Base-by-base conservation (phyloP, 1,139 yeast species). In the Scheffersomyces titani region DNA sequence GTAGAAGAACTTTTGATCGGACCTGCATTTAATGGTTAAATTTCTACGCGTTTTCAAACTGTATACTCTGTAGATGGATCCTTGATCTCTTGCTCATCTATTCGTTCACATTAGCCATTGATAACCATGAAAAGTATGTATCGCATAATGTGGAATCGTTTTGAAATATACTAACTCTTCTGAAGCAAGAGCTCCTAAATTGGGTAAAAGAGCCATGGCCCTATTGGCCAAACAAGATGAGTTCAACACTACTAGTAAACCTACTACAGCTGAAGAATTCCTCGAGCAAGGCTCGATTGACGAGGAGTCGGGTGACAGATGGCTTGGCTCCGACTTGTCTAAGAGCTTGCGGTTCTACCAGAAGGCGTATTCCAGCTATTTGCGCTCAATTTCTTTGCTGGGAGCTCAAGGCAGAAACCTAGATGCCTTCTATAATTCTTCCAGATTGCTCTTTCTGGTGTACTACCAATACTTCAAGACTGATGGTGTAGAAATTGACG, bases 261-360 rank as follows among this genome's bases (percentile, higher is more conserved):
- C 81, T 3, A 61, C 68, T 9, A 76, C 82, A 0, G 73, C 76
- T 1, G 84, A 80, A 24, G 86, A 81, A n/a, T 75, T 62, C 47
- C 70, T 82, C n/a, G 83, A 80, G 49, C 71, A 72, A 55, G 88
- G 83, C 0, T 72, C 83, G 1, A 68, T 69, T 11, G 82, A 80
- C 53, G 88, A 84, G 63, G 87, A 83, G 59, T 79, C 81, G 11
- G 88, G 87, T 0, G 88, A 84, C 61, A 68, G 88, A 55, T 84
- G 88, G 88, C 67, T 81, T 19, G 78, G 84, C 0, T 82, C 87
- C 0, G 88, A 84, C 62, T 65, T 84, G 44, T 69, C 85, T 5
- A 84, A 84, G 61, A 79, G 83, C 1, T 67, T 84, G 46, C 66
- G 88, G 49, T 84, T 84, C 63, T 84, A 82, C 65, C 84, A 83